Base-by-base conservation (phyloP, 495 filamentous ascomycete species). In the Penicillium steckii region DNA sequence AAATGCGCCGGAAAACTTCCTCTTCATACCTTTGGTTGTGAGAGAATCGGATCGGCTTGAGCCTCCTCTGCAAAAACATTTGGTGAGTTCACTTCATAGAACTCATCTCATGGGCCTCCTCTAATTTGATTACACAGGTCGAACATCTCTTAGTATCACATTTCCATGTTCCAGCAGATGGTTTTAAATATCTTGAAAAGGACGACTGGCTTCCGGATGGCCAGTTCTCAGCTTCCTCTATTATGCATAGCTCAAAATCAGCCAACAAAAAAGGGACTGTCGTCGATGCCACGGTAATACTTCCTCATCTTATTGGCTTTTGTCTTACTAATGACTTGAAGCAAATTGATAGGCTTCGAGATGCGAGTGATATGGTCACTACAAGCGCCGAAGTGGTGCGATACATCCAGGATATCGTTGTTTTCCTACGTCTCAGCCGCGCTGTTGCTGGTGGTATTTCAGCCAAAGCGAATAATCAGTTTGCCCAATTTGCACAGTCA, bases 91-190 rank as follows among this genome's bases (percentile, higher is more conserved):
- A 18, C 29, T 12, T 22, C 4, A 5, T n/a, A 12, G n/a, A 25
- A 37, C 37, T 15, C 35, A 25, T 33, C 18, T 2, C 21, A 2
- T 10, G 8, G 12, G 2, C 27, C 19, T 17, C 5, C n/a, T 32
- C 42, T 57, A 26, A 53, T 18, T 26, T 7, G 6, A 21, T 24
- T 12, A 4, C 23, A 22, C 58, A 95, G 74, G 90, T 88, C 62
- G 91, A 97, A 48, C 82, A 88, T 56, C 83, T 97, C 52, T 89
- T 92, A 61, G 83, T 98, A 15, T 92, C 90, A 1, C 91, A 97
- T 68, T 89, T 84, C 69, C 91, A 98, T 62, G 77, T 85, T 27
- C 74, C 80, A 3, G 80, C 84, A 13, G 84, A 91, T 64, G 89
- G 85, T 0, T 87, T 88, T 48, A 75, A 80, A 1, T 84, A 93